A percentile compares a stretch with the other conserved stretches of the same genome.
Conservation (phyloP, 2,329 filamentous ascomycete species). For the Colletotrichum sp. region DNA sequence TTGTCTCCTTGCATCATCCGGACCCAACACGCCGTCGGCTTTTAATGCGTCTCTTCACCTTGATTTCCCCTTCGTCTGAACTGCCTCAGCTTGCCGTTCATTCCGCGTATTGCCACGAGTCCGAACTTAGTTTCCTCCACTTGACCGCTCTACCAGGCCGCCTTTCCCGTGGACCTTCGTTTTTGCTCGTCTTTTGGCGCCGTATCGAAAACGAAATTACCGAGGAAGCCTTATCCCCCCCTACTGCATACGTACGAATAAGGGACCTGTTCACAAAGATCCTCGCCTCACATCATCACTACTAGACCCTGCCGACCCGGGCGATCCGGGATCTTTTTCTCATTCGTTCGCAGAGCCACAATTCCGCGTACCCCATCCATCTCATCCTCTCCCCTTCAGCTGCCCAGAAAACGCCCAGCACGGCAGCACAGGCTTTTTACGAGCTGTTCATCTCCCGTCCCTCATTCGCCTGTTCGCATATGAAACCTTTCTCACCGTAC, state of each 20-base stretch:
- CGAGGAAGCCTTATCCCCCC: neutral
- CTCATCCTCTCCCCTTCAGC: neutral
- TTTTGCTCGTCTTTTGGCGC: neutral
- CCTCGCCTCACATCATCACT: conserved; percentile 5
- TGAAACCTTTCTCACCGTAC: neutral
- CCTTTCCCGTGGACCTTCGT: neutral
- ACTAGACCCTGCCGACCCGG: conserved; percentile 4
- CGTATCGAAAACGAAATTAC: neutral
- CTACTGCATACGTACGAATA: neutral
- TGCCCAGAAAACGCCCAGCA: conserved; percentile 14
- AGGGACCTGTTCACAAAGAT: neutral
- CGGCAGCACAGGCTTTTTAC: neutral
- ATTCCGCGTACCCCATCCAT: conserved; percentile 6
- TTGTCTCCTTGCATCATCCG: neutral
- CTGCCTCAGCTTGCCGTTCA: neutral
- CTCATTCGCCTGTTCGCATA: neutral
- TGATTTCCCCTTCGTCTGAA: neutral
- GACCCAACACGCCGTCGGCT: neutral
- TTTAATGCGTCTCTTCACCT: neutral
- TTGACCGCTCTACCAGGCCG: neutral
- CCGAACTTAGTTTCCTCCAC: neutral
- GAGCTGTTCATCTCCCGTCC: conserved; percentile 4
- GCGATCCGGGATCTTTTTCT: conserved; percentile 1
- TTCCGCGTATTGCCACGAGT: neutral
- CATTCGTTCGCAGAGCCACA: conserved; percentile 12